A percentile compares a stretch with the other conserved stretches of the same genome.
Conservation (phyloP, 164 flowering plant species). For the Berberis thunbergii region DNA sequence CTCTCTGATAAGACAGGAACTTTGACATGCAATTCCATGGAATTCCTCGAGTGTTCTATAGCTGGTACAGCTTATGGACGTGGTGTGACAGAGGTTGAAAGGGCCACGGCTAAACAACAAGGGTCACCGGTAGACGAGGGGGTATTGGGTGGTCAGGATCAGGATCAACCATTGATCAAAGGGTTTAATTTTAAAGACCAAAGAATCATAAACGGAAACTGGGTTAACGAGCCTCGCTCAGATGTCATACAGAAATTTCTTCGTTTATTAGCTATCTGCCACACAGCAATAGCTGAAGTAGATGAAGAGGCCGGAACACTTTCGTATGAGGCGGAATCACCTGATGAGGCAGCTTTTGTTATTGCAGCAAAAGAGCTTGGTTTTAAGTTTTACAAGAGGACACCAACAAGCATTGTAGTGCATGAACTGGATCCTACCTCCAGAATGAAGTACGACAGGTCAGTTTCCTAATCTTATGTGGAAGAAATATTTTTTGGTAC, state of each 20-base stretch:
- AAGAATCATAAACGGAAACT: conserved; percentile 66
- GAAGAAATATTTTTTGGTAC: background rate
- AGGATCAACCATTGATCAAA: conserved; percentile 31
- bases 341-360: conserved; percentile 97
- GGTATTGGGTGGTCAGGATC: conserved; percentile 14
- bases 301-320: conserved; percentile 53
- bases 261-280: conserved; percentile 73
- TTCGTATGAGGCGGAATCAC: conserved; percentile 94
- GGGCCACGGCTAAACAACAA: conserved; percentile 49
- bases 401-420: conserved; percentile 65
- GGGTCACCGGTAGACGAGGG: conserved; percentile 41
- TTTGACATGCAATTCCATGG: conserved; percentile 95
- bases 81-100: conserved; percentile 81
- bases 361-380: conserved; percentile 94
- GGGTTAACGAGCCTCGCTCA: conserved; percentile 64
- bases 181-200: conserved; percentile 89
- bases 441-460: conserved; percentile 68
- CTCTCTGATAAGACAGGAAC: conserved; percentile 98
- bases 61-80: conserved; percentile 90
- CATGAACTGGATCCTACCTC: conserved; percentile 51
- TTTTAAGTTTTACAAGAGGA: conserved; percentile 69
- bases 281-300: conserved; percentile 84
- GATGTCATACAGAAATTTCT: conserved; percentile 63
- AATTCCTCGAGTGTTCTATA: conserved; percentile 81
- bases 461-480: conserved; percentile 2